Base-by-base conservation (phyloP, 352 stramenopile species). In the Phytophthora sp. region DNA sequence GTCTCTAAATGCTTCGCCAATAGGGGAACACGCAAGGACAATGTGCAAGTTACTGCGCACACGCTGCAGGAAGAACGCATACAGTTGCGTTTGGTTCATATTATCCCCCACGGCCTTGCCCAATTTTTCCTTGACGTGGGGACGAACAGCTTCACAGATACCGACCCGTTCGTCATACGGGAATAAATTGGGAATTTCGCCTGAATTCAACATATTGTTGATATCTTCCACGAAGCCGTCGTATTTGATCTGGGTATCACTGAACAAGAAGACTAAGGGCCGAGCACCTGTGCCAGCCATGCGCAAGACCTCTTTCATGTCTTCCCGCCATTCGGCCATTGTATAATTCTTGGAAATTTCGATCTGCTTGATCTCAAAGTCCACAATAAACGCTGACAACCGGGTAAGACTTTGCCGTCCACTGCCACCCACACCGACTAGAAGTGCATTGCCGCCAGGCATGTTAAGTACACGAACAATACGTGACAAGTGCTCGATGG, bases 151-250 rank as follows among this genome's bases (percentile, higher is more conserved):
- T 69, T 98, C 93, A 57, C 90, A 97, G 29, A 98, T 94, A 2
- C 79, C 90, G 4, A 97, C 90, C 7, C 82, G 80, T 55, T 98
- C 94, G 69, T 98, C 95, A 57, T 95, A 95, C 0, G 92, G 86
- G 62, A 98, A 98, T 38, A 98, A 69, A 64, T 98, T 98, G 1
- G 95, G 95, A 24, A 98, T 97, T 67, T 98, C 95, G 21, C 95
- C 95, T 1, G 87, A 91, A 72, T 98, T 98, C 21, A 98, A 76
- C 83, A 98, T 98, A 74, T 98, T 98, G 75, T 98, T 98, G 62
- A 98, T 97, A 59, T 98, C 95, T 62, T 98, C 94, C 26, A 98
- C 90, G 61, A 98, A 98, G n/a, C 84, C 85, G 42, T 98, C 94
- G 70, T 97, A 96, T 69, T 98, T 98, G 74, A 98, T 98, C 64